Evolutionary conservation across 2,329 filamentous ascomycete species (phyloP), one percentile per base, ranked within the genome.

Genomic region (Penicillium verrucosum): DNA sequence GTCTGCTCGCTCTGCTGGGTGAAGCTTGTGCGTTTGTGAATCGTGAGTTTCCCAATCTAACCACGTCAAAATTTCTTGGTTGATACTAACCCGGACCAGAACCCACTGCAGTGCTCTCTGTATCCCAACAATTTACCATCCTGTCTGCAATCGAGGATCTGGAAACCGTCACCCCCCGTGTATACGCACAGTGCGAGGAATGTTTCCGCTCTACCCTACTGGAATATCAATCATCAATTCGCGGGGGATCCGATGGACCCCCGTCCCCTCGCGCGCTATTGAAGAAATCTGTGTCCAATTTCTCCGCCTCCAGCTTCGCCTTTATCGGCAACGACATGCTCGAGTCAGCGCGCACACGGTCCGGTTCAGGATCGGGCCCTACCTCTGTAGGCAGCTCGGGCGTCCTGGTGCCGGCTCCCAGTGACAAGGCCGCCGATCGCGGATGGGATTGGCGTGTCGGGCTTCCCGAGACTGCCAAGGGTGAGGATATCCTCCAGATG

Each of bases 101-200:
- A 69, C 79, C 85, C 25, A 79, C 78, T 18, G 78, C 78, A 2
- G 74, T 86, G n/a, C 79, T 96, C 48, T 85, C 83, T 0, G 81
- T 89, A 6, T 80, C 85, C 18, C 89, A 96, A 68, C 86, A 93
- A 65, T 88, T 91, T 64, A 81, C 81, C 18, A 79, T 94, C 25
- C 84, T 94, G 58, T 88, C 89, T 62, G 88, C 89, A 0, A 82
- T 92, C 50, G 90, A 94, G 72, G 90, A 94, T 70, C 77, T 93
- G 16, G 82, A 93, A 71, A 89, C 89, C 0, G 88, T 94, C 16
- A 82, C 86, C 6, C 82, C 84, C 18, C 83, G 88, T 49, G 87
- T 96, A 8, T 91, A 87, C 68, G 77, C 81, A 0, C 86, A 88
- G 25, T 90, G 89, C 69, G 87, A 91, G 62, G 89, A 91, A 66